A percentile compares a stretch with the other conserved stretches of the same genome.
phyloP scores from a whole-genome alignment of 2,329 filamentous ascomycete genomes.

The Colletotrichum gloeosporioides region DNA sequence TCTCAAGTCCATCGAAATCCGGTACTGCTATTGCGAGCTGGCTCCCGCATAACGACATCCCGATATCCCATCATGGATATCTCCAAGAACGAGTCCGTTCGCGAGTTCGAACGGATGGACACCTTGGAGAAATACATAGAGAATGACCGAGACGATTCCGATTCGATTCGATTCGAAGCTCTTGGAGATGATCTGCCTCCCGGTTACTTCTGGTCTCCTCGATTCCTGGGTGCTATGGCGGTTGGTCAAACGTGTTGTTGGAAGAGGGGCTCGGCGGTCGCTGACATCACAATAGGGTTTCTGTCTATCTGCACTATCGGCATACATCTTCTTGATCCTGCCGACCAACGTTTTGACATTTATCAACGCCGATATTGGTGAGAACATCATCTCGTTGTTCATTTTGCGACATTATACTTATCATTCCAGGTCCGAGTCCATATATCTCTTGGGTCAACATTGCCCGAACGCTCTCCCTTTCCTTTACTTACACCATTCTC shows the following conservation, averaged over 20 bases:
- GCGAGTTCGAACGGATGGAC: slow-evolving; percentile 1
- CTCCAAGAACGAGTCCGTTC: slow-evolving; percentile 23
- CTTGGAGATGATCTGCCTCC: slow-evolving; percentile 38
- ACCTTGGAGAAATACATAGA: slow-evolving; percentile 15
- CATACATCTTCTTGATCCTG: slow-evolving; percentile 41
- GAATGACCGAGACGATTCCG: slow-evolving; percentile 28
- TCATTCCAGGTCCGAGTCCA: slow-evolving; percentile 7
- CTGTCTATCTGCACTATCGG: slow-evolving; percentile 40
- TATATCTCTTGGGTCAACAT: slow-evolving; percentile 31
- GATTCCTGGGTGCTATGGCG: slow-evolving; percentile 35
- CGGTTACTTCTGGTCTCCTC: slow-evolving; percentile 40
- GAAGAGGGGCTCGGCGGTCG: not conserved
- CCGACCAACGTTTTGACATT: slow-evolving; percentile 35
- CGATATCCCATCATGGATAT: slow-evolving; percentile 19
- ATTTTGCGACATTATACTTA: not conserved
- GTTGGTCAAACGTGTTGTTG: slow-evolving; percentile 25
- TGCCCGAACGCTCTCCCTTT: slow-evolving; percentile 37
- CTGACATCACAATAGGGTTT: slow-evolving; percentile 33
- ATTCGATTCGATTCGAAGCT: slow-evolving; percentile 38
- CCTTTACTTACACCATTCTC: slow-evolving; percentile 30
- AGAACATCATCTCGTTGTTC: not conserved
- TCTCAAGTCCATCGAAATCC: not conserved
- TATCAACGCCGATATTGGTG: slow-evolving; percentile 40
- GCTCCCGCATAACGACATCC: not conserved
- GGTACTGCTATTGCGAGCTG: not conserved